Evolutionary conservation across 2,329 filamentous ascomycete genomes (phyloP), one percentile per base, ranked within the genome.

Genomic region (Coniella vitis): DNA sequence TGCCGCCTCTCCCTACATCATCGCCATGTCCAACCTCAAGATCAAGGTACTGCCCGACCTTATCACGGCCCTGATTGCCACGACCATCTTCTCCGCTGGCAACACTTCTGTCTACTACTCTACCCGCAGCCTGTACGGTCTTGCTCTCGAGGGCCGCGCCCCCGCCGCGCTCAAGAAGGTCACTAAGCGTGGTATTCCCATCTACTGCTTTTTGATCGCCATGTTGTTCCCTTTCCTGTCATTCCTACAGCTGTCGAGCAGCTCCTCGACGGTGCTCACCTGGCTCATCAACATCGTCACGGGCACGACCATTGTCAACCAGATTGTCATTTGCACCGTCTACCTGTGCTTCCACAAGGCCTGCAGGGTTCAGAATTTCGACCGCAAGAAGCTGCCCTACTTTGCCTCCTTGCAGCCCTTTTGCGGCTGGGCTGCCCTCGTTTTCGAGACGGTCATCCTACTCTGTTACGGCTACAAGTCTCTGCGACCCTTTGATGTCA

Each of bases 11-110:
- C 60, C 74, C 47, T 68, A 68, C 52, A 69, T 74, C 45, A 57
- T 73, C 34, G 59, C 61, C 47, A 63, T 65, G 62, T 56, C 61
- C 45, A 55, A 58, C 9, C 59, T 65, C 17, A 44, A 49, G 42
- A 79, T 83, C 55, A 62, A 63, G 1, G 63, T 78, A 2, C 63
- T 83, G 1, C 78, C 79, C 4, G 68, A 81, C 57, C 78, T 84
- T 39, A 76, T 83, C 61, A 84, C 84, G 60, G 77, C 74, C 12
- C 60, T 64, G 53, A 57, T 66, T 0, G 54, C 64, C n/a, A 61
- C 61, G 4, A 58, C 61, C 14, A 60, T 59, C 21, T 62, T 63
- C 52, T 61, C 59, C 7, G 61, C 61, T 22, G 73, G 73, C 13
- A 76, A 75, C 58, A 73, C 70, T 7, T 76, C 75, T 54, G 71